Conservation (phyloP, 1,284 basidiomycete genomes). For the Irpex rosettiformis region DNA sequence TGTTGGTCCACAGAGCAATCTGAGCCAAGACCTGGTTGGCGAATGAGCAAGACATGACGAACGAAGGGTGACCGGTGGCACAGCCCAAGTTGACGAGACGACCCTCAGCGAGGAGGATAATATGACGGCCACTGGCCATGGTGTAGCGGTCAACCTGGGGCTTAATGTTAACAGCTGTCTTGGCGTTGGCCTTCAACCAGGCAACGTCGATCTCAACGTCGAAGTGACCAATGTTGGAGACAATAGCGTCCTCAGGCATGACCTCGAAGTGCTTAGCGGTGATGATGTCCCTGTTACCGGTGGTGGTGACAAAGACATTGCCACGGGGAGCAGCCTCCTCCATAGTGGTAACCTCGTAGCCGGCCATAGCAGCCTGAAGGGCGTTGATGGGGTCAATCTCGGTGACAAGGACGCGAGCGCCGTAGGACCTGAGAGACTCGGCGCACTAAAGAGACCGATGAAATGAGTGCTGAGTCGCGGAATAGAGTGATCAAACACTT, state of each 20-base stretch:
- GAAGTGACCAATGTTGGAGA: conserved; percentile 99
- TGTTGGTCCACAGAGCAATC: conserved; percentile 96
- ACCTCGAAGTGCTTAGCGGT: conserved; percentile 86
- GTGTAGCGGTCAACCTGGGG: conserved; percentile 99
- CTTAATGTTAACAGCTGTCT: conserved; percentile 88
- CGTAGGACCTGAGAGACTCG: conserved; percentile 95
- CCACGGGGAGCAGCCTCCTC: conserved; percentile 88
- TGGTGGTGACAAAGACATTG: conserved; percentile 98
- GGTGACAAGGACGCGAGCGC: conserved; percentile 93
- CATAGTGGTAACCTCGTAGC: conserved; percentile 99
- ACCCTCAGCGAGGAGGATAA: conserved; percentile 97
- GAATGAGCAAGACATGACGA: conserved; percentile 99
- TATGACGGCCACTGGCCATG: conserved; percentile 86
- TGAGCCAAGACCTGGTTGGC: conserved; percentile 98
- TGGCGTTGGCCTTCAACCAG: conserved; percentile 96
- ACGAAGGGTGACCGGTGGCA: conserved; percentile 91
- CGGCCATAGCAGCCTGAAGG: conserved; percentile 98
- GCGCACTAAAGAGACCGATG: too few relatives aligned
- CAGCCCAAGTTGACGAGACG: conserved; percentile 99
- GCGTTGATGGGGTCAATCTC: conserved; percentile 99
- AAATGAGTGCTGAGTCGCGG: too few relatives aligned
- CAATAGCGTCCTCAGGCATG: conserved; percentile 99
- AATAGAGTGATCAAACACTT: too few relatives aligned
- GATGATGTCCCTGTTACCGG: conserved; percentile 99
- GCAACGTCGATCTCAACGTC: conserved; percentile 99